Evolutionary conservation across 805 yeast species (phyloP).

Genomic region (Sugiyamaella mastotermitis): DNA sequence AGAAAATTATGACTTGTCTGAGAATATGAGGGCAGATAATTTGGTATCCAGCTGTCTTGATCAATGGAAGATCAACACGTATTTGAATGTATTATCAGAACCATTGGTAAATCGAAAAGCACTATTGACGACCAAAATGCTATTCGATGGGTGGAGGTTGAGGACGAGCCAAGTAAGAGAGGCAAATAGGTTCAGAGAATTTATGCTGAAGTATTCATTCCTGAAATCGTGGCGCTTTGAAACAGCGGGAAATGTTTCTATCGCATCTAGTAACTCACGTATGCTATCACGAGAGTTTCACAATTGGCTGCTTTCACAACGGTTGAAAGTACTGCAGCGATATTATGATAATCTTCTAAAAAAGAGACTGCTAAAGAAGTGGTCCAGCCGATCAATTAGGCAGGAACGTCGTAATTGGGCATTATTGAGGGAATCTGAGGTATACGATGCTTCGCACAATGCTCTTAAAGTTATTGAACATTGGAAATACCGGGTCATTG

Average conservation of each 20-base stretch:
- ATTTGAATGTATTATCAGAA: too few species aligned
- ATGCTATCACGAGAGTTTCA: slow-evolving; percentile 5
- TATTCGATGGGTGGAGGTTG: background rate
- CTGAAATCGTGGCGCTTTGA: slow-evolving; percentile 13
- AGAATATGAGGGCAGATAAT: too few species aligned
- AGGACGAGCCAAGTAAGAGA: slow-evolving; percentile 7
- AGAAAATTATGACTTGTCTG: too few species aligned
- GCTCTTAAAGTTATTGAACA: slow-evolving; percentile 1
- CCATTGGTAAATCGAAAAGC: too few species aligned
- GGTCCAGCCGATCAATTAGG: slow-evolving; percentile 6
- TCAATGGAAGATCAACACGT: too few species aligned
- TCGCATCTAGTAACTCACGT: background rate
- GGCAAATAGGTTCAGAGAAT: slow-evolving; percentile 13
- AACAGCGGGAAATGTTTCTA: background rate
- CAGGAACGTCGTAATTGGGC: background rate
- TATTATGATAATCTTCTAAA: slow-evolving; percentile 1
- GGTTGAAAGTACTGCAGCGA: slow-evolving; percentile 4
- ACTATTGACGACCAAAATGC: too few species aligned
- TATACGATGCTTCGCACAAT: slow-evolving; percentile 2
- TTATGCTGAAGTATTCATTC: slow-evolving; percentile 9
- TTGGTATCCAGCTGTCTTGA: too few species aligned
- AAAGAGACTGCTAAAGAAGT: slow-evolving; percentile 1
- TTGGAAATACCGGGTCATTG: background rate
- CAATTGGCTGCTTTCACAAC: slow-evolving; percentile 12
- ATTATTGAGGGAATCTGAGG: slow-evolving; percentile 1